Evolutionary conservation across 2,329 filamentous ascomycete genomes (phyloP).

Genomic region (Verticillium tricorpus): DNA sequence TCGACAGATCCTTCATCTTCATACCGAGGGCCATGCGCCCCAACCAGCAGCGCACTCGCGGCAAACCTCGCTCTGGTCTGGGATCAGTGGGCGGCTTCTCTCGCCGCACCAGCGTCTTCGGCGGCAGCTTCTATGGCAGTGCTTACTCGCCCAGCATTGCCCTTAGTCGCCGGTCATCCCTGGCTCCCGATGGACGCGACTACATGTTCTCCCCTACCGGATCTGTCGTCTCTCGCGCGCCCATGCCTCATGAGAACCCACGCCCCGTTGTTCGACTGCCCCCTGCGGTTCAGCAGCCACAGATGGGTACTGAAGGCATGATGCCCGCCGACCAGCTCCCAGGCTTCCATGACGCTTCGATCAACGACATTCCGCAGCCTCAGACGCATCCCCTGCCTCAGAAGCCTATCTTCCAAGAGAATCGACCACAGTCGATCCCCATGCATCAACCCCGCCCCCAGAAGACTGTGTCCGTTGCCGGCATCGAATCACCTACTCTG

Average conservation of each 20-base stretch:
- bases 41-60: slow-evolving; percentile 78
- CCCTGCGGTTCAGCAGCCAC: slow-evolving; percentile 41
- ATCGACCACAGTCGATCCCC: slow-evolving; percentile 48
- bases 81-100: slow-evolving; percentile 64
- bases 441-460: slow-evolving; percentile 96
- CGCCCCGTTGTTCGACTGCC: slow-evolving; percentile 82
- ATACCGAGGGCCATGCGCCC: slow-evolving; percentile 91
- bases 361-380: slow-evolving; percentile 50
- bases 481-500: slow-evolving; percentile 78
- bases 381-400: slow-evolving; percentile 56
- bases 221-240: slow-evolving; percentile 67
- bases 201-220: slow-evolving; percentile 75
- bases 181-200: slow-evolving; percentile 57
- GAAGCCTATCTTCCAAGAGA: slow-evolving; percentile 55
- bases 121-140: slow-evolving; percentile 64
- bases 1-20: slow-evolving; percentile 93
- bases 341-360: slow-evolving; percentile 28
- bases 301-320: slow-evolving; percentile 11
- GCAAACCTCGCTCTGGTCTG: slow-evolving; percentile 68
- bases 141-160: slow-evolving; percentile 81
- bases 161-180: slow-evolving; percentile 86
- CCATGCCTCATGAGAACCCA: slow-evolving; percentile 53
- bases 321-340: slow-evolving; percentile 9
- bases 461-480: slow-evolving; percentile 87
- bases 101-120: slow-evolving; percentile 79